Evolutionary conservation across 768 basidiomycete genomes (phyloP), one percentile per base, ranked within the genome.

Genomic region (Russula earlei): DNA sequence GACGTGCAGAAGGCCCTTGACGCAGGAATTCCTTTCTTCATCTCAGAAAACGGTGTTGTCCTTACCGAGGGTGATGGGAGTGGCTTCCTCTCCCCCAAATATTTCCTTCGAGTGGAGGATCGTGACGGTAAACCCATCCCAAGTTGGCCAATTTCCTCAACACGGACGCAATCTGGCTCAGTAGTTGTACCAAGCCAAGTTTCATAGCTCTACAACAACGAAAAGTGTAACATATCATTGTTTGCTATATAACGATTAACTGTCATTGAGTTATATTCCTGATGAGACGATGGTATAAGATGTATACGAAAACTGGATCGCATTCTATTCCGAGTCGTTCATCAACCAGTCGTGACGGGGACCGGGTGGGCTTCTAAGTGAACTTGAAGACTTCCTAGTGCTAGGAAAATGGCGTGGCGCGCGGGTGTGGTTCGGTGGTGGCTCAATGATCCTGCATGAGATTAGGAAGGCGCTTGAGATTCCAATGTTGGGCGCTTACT

Each of bases 41-140:
- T 91, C 2, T 94, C 91, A 2, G 74, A 80, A 3, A 97, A 98
- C 60, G 91, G 90, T 2, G 94, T 97, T 19, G 77, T 97, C 11
- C 77, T 98, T 1, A 91, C 90, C 0, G 83, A 82, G 48, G 95
- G 95, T 0, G 74, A 91, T 56, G 74, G 74, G 40, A 64, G 66
- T 3, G 91, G 92, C 0, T 73, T 80, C 53, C 65, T 95, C 12
- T 64, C 70, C 1, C 75, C 81, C 4, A 70, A 78, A 24, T 87
- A 81, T 65, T 98, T 96, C 70, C 61, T 70, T 17, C 75, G 79
- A 15, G 91, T 91, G 1, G 84, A 86, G 61, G 74, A 77, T 56
- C 66, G 70, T 3, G 70, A 75, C 27, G 66, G 72, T 27, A 41
- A 58, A 15, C 46, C 64, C 9, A 44, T 71, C 5, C 49, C 60